phyloP scores from a whole-genome alignment of 139 green algal genomes.

The Mesotaenium endlicherianum region DNA sequence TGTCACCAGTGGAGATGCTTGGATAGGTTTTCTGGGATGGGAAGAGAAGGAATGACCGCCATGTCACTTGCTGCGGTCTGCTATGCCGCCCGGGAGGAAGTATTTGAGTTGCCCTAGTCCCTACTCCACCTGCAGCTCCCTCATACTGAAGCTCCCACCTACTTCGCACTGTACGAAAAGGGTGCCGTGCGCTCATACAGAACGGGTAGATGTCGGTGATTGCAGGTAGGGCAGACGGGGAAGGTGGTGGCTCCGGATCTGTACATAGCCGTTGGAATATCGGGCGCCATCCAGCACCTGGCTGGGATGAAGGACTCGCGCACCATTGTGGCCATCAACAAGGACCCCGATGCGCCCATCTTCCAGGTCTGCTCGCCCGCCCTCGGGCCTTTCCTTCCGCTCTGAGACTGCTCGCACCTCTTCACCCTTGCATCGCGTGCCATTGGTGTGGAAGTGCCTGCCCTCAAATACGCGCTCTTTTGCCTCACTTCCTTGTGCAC shows the following conservation, averaged over 20 bases:
- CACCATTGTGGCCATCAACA: conserved; percentile 92
- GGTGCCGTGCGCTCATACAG: no score
- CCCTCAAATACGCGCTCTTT: neutral
- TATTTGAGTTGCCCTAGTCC: no score
- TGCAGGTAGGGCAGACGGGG: conserved; percentile 91
- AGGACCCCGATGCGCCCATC: conserved; percentile 46
- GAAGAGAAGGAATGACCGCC: no score
- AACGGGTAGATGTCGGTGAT: no score
- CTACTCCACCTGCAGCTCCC: no score
- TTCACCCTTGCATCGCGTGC: neutral
- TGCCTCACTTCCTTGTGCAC: neutral
- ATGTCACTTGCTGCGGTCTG: no score
- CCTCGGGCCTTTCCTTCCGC: neutral
- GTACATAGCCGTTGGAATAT: conserved; percentile 93
- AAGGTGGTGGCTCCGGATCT: conserved; percentile 92
- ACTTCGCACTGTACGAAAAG: no score
- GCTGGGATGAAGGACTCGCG: conserved; percentile 88
- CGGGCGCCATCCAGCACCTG: conserved; percentile 91
- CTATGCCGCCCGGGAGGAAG: no score
- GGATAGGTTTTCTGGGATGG: no score
- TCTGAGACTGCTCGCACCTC: neutral
- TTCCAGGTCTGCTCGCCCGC: conserved; percentile 20
- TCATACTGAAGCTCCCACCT: no score
- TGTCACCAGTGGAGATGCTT: no score
- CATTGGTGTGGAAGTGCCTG: neutral